phyloP scores from a whole-genome alignment of 441 rosid genomes.

The Gossypium lobatum region DNA sequence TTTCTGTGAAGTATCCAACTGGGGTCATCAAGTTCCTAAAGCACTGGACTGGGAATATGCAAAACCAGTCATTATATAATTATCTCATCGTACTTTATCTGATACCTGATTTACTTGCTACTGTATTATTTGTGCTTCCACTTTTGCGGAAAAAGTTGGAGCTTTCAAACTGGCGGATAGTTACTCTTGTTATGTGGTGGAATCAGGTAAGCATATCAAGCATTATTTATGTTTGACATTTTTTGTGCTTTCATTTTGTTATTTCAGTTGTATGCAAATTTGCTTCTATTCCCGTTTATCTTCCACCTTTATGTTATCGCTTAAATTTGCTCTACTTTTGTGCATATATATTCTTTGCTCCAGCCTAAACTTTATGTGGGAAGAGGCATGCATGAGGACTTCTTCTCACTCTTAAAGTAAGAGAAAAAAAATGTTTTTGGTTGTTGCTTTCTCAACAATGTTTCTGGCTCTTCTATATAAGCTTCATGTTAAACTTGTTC shows the following conservation, averaged over 20 bases:
- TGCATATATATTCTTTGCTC: slow-evolving; percentile 15
- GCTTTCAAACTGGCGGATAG: slow-evolving; percentile 52
- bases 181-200: slow-evolving; percentile 91
- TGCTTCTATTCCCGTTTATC: slow-evolving; percentile 3
- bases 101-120: slow-evolving; percentile 65
- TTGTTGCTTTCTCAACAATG: background rate
- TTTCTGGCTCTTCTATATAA: background rate
- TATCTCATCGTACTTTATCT: slow-evolving; percentile 53
- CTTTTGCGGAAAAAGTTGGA: slow-evolving; percentile 63
- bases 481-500: background rate
- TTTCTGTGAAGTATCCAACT: slow-evolving; percentile 53
- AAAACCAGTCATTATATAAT: slow-evolving; percentile 54
- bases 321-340: background rate
- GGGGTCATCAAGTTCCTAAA: slow-evolving; percentile 57
- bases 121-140: slow-evolving; percentile 57
- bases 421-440: slow-evolving; percentile 19
- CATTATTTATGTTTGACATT: background rate
- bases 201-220: slow-evolving; percentile 54
- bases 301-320: background rate
- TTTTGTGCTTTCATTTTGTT: background rate
- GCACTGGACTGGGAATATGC: slow-evolving; percentile 61
- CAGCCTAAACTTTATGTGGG: slow-evolving; percentile 82
- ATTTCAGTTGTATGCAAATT: background rate
- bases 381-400: slow-evolving; percentile 91
- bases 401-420: slow-evolving; percentile 70